phyloP scores from a whole-genome alignment of 1,139 yeast species.

The Debaryomycetaceae sp. region DNA sequence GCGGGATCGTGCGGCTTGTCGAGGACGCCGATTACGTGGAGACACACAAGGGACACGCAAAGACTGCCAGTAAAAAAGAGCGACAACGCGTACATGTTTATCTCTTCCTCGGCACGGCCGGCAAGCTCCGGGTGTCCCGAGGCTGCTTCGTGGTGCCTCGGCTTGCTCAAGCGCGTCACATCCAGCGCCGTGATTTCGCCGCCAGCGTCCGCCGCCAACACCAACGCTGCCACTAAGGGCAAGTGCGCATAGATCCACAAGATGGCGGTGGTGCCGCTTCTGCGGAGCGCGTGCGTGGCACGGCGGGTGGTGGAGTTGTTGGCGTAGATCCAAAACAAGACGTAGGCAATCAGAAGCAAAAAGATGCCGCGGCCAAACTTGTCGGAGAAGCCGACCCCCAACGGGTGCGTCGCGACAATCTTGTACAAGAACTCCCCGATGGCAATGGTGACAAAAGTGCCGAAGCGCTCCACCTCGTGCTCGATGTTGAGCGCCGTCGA shows the following conservation, averaged over 20 bases:
- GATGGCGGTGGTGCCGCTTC: constrained; percentile 44
- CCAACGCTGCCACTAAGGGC: constrained; percentile 48
- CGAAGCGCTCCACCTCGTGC: constrained; percentile 61
- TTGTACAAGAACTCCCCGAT: constrained; percentile 61
- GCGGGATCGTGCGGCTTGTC: constrained; percentile 37
- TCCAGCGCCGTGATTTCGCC: constrained; percentile 40
- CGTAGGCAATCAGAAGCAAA: constrained; percentile 47
- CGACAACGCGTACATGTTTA: constrained; percentile 32
- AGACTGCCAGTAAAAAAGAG: constrained; percentile 50
- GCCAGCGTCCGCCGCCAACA: constrained; percentile 61
- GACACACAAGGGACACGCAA: constrained; percentile 32
- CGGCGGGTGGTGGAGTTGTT: constrained; percentile 48
- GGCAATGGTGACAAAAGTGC: constrained; percentile 59
- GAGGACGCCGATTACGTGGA: constrained; percentile 33
- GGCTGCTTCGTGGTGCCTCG: constrained; percentile 3
- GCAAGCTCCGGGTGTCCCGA: constrained; percentile 2
- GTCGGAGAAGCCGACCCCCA: constrained; percentile 44
- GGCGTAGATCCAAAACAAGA: constrained; percentile 50
- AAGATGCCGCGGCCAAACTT: constrained; percentile 48
- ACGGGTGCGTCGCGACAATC: constrained; percentile 48
- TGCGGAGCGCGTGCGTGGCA: constrained; percentile 55
- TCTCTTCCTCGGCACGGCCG: constrained; percentile 19
- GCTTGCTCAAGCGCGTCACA: constrained; percentile 10
- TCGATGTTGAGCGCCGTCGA: constrained; percentile 64
- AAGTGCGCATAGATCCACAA: constrained; percentile 48